Conservation (phyloP, 352 stramenopile genomes). For the Pythium guiyangense region DNA sequence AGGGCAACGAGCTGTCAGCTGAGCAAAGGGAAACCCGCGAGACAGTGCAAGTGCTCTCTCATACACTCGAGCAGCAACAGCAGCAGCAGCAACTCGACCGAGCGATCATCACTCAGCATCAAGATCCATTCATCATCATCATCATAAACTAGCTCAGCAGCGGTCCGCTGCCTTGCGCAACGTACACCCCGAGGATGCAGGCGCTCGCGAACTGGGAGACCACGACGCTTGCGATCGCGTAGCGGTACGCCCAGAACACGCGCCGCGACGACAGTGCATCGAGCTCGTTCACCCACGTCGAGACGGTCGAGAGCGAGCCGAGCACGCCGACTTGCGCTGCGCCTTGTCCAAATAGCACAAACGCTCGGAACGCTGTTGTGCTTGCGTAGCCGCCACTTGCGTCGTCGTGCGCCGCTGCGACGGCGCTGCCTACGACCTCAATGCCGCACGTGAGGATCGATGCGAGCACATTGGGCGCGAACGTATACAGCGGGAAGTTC, state of each 20-base stretch:
- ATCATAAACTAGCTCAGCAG: constrained; percentile 19
- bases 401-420: constrained; percentile 18
- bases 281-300: constrained; percentile 62
- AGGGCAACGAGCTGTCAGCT: neutral
- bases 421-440: constrained; percentile 34
- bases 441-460: constrained; percentile 43
- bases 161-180: constrained; percentile 30
- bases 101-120: too few species aligned
- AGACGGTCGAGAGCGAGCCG: constrained; percentile 68
- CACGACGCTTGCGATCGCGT: constrained; percentile 39
- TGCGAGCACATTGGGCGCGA: constrained; percentile 53
- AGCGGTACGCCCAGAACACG: constrained; percentile 49
- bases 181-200: constrained; percentile 50
- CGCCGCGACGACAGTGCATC: constrained; percentile 39
- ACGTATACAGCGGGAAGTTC: constrained; percentile 58
- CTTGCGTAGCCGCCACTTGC: constrained; percentile 6
- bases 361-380: constrained; percentile 25
- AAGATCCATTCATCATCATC: too few species aligned
- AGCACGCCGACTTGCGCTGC: constrained; percentile 46
- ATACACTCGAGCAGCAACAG: too few species aligned
- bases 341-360: constrained; percentile 40
- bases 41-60: neutral
- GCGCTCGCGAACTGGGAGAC: constrained; percentile 50
- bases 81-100: neutral
- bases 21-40: too few species aligned